Evolutionary conservation across 2,329 filamentous ascomycete species (phyloP), one percentile per base, ranked within the genome.

Genomic region (Allantophomopsis cytisporea): DNA sequence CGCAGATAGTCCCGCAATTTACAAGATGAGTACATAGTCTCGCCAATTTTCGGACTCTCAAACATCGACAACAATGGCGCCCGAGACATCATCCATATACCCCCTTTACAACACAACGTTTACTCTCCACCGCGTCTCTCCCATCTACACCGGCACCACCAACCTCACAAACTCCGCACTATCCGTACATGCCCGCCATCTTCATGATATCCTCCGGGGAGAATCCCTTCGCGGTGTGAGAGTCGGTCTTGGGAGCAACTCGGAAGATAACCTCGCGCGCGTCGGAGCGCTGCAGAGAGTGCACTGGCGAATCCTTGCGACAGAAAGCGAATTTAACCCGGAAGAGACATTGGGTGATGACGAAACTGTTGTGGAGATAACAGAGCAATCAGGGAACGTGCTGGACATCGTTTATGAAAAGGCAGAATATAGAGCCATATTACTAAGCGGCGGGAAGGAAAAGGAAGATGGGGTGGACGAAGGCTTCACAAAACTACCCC

Each of bases 31-130:
- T 28, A 28, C 23, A 28, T 28, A 12, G 11, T 28, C 23, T 28
- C 23, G 23, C 23, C 7, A 12, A 12, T 28, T 28, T 21, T 12
- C 4, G 11, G 3, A 28, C 10, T 12, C 7, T 4, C 5, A 28
- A 28, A 28, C 7, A 28, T 12, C 23, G 23, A 28, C 23, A 28
- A 28, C 3, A 20, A 28, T 28, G 23, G 23, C 23, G 23, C 23
- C 23, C 23, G 23, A 28, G 11, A 28, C 7, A 10, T 28, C 23
- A 28, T 28, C 23, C 23, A 28, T 28, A 17, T 56, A 67, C 45
- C 65, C 64, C 12, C 58, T 68, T 38, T 67, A 66, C 53, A 58
- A 60, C 46, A 58, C 60, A 15, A 65, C 60, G 7, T 66, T 61
- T 50, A 56, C 50, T 17, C 50, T 64, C 41, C 61, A 64, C 43